A percentile compares a stretch with the other conserved stretches of the same genome.
Conservation (phyloP, 2,329 filamentous ascomycete species). For the Pyrenophora seminiperda region DNA sequence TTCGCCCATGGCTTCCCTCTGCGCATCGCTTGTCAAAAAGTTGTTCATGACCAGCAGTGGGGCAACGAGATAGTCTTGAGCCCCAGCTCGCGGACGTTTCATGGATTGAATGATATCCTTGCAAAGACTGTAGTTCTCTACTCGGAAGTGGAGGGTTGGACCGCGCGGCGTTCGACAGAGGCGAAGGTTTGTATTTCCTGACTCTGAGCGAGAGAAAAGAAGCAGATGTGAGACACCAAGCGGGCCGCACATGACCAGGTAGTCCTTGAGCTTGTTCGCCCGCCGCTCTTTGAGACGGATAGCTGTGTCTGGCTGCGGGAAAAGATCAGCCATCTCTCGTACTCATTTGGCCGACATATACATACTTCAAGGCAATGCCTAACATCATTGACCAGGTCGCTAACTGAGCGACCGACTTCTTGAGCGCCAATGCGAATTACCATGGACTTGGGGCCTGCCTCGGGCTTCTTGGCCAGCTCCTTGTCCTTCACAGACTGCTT, state of each 20-base stretch:
- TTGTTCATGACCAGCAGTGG: conserved; percentile 99
- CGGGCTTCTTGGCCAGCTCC: conserved; percentile 60
- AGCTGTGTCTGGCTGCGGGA: conserved; percentile 74
- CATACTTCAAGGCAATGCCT: conserved; percentile 80
- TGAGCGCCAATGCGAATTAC: conserved; percentile 95
- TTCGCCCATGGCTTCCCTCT: conserved; percentile 39
- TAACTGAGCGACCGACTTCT: conserved; percentile 88
- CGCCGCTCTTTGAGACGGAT: conserved; percentile 71
- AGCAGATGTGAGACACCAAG: conserved; percentile 91
- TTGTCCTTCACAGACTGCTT: conserved; percentile 45
- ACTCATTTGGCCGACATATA: too few species aligned
- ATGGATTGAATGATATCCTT: conserved; percentile 87
- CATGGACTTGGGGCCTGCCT: conserved; percentile 87
- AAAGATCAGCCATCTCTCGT: too few species aligned
- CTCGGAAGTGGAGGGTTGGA: conserved; percentile 90
- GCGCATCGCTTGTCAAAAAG: conserved; percentile 69
- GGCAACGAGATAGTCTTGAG: conserved; percentile 77
- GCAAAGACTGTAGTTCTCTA: conserved; percentile 91
- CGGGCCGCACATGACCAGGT: conserved; percentile 92
- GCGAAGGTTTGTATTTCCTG: conserved; percentile 90
- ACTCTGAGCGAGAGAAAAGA: conserved; percentile 87
- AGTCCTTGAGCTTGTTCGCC: conserved; percentile 62
- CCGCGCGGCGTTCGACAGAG: conserved; percentile 86
- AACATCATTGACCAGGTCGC: conserved; percentile 89
- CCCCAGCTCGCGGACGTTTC: conserved; percentile 81